Evolutionary conservation across 805 yeast genomes (phyloP), one percentile per base, ranked within the genome.

Genomic region (Babjeviella inositovora): DNA sequence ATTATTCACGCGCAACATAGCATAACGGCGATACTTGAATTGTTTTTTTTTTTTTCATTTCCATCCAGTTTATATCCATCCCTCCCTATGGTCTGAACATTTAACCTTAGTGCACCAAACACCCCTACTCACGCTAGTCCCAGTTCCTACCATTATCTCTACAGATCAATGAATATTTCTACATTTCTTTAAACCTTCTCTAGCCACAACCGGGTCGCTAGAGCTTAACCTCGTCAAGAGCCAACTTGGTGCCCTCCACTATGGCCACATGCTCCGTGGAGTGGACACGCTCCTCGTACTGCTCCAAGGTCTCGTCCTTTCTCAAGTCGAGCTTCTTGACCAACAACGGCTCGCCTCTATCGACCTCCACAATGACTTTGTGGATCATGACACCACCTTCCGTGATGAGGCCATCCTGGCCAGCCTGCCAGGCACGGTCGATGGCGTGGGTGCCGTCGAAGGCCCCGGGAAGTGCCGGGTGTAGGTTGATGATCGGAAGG

Each of bases 361-460:
- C 98, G 5, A 90, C 98, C 38, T 80, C 93, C 22, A 84, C 80
- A 35, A 90, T 85, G n/a, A 90, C 97, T 40, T 76, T 69, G 53
- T 90, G 98, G 21, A 90, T 79, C 98, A 90, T 90, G 25, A 90
- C 79, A 2, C 98, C 98, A 9, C 92, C 94, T 32, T 63, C 66
- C 6, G 60, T 35, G 24, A 72, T 67, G 33, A 68, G 62, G 6
- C 94, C 94, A 14, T 68, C 69, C 41, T 85, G 94, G 18, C 95
- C 95, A 8, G 92, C 93, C 38, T 82, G 58, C 87, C 92, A 90
- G 1, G 96, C 93, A 39, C 97, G 60, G 38, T 90, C 95, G 29
- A 90, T 90, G 7, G 98, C 97, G 50, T 81, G 84, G 7, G 93
- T 87, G 5, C 98, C 98, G 28, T 87, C 97, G 55, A 87, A 90